These are phyloP conservation scores for Ceratocystis cubensis DNA, from an alignment of 2,329 filamentous ascomycete species.

Conservation along the genomic window DNA sequence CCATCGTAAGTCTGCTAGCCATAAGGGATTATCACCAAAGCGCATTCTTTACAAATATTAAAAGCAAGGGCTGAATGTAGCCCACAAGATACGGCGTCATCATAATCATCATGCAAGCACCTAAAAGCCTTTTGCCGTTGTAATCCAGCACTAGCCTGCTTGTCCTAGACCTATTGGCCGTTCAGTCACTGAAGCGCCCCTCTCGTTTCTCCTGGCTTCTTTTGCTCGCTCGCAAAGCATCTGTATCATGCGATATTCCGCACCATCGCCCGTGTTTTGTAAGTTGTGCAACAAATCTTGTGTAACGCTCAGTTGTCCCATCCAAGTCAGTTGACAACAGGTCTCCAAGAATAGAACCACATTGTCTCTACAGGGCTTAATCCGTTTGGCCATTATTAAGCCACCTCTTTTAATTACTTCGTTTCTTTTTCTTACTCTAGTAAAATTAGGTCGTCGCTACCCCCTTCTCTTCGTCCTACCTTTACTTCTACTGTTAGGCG, in stretches of 20 bases:
- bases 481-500: no score
- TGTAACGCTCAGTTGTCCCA: neutral
- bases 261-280: neutral
- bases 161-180: neutral
- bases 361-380: neutral
- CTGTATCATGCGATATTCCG: conserved; percentile 1
- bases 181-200: neutral
- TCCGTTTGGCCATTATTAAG: neutral
- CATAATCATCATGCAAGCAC: no score
- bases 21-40: no score
- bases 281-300: neutral
- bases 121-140: no score
- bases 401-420: neutral
- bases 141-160: neutral
- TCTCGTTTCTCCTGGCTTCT: neutral
- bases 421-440: neutral
- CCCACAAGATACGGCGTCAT: no score
- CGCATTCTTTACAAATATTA: no score
- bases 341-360: neutral
- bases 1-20: no score
- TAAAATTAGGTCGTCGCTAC: neutral
- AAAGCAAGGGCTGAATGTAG: no score
- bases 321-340: neutral
- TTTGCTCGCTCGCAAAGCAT: neutral
- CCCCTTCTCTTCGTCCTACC: no score